Evolutionary conservation across 768 basidiomycete species (phyloP).

Genomic region (Agaricus sinodeliciosus): DNA sequence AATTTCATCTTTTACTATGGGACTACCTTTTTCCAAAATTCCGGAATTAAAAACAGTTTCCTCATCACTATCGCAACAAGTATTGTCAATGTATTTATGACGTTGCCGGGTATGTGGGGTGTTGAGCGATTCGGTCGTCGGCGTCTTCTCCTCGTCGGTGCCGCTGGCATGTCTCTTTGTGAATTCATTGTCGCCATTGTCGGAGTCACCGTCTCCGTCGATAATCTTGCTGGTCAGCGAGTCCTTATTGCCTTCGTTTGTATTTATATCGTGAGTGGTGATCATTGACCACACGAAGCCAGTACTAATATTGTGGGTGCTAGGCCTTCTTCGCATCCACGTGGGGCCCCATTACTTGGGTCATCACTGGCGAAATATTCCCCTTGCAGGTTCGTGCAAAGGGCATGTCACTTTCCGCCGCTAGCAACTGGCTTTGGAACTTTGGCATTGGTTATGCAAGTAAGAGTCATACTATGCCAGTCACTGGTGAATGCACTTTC

Average conservation of each 20-base stretch:
- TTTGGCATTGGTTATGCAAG: slow-evolving; percentile 59
- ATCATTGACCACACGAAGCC: neutral
- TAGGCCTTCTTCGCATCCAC: slow-evolving; percentile 41
- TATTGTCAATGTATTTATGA: slow-evolving; percentile 75
- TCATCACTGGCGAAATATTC: slow-evolving; percentile 74
- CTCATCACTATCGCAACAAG: slow-evolving; percentile 62
- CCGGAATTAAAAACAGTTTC: slow-evolving; percentile 53
- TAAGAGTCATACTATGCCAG: slow-evolving; percentile 14
- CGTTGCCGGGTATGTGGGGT: slow-evolving; percentile 73
- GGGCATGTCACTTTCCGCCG: slow-evolving; percentile 69
- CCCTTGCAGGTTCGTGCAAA: slow-evolving; percentile 78
- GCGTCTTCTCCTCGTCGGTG: slow-evolving; percentile 71
- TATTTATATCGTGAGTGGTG: slow-evolving; percentile 35
- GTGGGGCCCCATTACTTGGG: slow-evolving; percentile 72
- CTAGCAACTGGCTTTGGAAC: slow-evolving; percentile 62
- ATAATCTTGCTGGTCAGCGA: slow-evolving; percentile 46
- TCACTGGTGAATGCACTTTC: neutral
- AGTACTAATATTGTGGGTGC: neutral
- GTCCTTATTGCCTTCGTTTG: slow-evolving; percentile 56
- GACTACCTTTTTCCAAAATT: slow-evolving; percentile 57
- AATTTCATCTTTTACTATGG: slow-evolving; percentile 73
- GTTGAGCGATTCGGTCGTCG: slow-evolving; percentile 83
- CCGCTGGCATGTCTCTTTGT: slow-evolving; percentile 77
- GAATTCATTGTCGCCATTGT: slow-evolving; percentile 70
- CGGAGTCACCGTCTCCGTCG: slow-evolving; percentile 42